These are phyloP conservation scores for Rhipidocladum racemiflorum DNA, from an alignment of 176 grass and related monocot genomes.

Conservation along the genomic window DNA sequence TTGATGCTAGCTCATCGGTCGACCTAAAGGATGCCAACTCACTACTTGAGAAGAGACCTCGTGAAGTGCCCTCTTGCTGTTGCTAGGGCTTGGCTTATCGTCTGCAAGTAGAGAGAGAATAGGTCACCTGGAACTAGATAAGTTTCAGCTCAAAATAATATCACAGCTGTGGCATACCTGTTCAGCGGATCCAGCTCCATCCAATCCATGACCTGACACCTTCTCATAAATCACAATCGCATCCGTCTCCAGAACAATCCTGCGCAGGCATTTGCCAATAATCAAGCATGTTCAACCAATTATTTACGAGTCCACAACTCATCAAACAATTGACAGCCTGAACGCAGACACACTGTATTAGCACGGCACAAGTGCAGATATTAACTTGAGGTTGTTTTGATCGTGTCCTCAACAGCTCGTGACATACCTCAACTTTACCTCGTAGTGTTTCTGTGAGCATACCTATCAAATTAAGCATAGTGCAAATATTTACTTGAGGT, in stretches of 20 bases:
- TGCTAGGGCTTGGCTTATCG: constrained; percentile 54
- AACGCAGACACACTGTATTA: neutral
- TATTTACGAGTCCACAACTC: neutral
- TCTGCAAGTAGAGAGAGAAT: constrained; percentile 40
- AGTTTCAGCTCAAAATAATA: neutral
- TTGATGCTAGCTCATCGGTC: neutral
- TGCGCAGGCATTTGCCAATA: constrained; percentile 15
- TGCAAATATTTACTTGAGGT: too few species aligned
- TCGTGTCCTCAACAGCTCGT: neutral
- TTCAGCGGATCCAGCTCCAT: constrained; percentile 49
- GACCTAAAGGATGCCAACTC: neutral
- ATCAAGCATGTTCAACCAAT: neutral
- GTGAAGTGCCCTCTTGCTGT: constrained; percentile 65
- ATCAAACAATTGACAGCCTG: neutral
- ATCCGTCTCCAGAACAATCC: constrained; percentile 80
- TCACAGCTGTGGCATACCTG: constrained; percentile 41
- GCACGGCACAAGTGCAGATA: neutral
- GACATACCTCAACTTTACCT: neutral
- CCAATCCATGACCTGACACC: constrained; percentile 46
- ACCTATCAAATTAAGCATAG: too few species aligned
- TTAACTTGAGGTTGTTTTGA: neutral
- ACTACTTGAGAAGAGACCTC: constrained; percentile 74
- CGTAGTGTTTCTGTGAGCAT: neutral
- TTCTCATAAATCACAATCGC: constrained; percentile 53
- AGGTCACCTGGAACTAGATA: neutral